Evolutionary conservation across 768 basidiomycete genomes (phyloP), one percentile per base, ranked within the genome.

Genomic region (Pleurotus ostreatus): DNA sequence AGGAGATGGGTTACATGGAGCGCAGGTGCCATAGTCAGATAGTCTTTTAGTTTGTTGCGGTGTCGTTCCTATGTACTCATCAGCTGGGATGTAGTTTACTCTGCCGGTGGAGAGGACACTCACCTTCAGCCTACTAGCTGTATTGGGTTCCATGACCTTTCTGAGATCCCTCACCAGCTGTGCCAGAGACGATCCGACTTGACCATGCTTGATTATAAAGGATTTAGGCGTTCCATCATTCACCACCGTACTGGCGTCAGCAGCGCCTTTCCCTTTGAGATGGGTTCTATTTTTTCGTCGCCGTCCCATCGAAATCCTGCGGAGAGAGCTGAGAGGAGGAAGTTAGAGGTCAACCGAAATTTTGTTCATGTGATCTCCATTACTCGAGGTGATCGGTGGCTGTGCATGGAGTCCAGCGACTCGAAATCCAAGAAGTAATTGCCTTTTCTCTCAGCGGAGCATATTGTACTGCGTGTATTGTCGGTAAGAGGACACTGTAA

Each of bases 101-200:
- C 41, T 16, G 4, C 20, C n/a, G 15, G n/a, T 6, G 2, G 2
- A 1, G 15, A 15, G 13, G 48, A 58, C 34, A 74, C 75, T 61
- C 59, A 96, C 95, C 73, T 76, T 86, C n/a, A 99, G 79, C 49
- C 97, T 81, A 60, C 86, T 88, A 16, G 96, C 97, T 12, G 97
- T 99, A 66, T 98, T 93, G 58, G 97, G 97, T 68, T 99, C 97
- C 92, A 99, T 92, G 58, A 97, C 92, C 71, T 92, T 91, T 65
- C 97, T 79, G 66, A 97, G 75, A 73, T 99, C 96, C 55, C 91
- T 82, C 16, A 98, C 95, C 38, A 99, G 87, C 66, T 94, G 92
- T 4, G 85, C 73, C 55, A 98, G 75, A 6, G 92, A 93, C 48
- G 81, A 77, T 16, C 97, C 96, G 26, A 98, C 94, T 56, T 87